A percentile compares a stretch with the other conserved stretches of the same genome.
Evolutionary conservation across 108 stramenopile genomes (phyloP).

Genomic region (Mayamaea pseudoterrestris): DNA sequence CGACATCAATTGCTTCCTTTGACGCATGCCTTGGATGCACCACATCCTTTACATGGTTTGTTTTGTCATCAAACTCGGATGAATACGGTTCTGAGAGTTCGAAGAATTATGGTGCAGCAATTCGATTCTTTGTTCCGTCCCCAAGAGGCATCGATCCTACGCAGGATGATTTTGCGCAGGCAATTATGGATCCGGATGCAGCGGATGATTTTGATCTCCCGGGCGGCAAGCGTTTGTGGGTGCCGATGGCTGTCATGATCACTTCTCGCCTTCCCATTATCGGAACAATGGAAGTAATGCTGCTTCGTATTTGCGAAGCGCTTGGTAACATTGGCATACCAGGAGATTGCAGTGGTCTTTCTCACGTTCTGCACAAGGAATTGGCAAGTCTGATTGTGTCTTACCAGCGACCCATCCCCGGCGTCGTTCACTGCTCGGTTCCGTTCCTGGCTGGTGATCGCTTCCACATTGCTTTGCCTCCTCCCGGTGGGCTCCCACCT

Average conservation of each 20-base stretch:
- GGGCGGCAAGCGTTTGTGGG: conserved; percentile 46
- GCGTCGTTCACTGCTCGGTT: conserved; percentile 75
- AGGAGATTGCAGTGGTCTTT: conserved; percentile 10
- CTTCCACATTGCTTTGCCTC: conserved; percentile 53
- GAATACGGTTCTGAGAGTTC: conserved; percentile 60
- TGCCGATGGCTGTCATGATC: conserved; percentile 68
- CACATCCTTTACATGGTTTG: conserved; percentile 82
- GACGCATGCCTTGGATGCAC: conserved; percentile 68
- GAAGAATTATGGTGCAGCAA: conserved; percentile 72
- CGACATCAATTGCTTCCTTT: conserved; percentile 52
- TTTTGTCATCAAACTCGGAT: conserved; percentile 70
- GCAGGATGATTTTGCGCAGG: conserved; percentile 70
- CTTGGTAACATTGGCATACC: conserved; percentile 17
- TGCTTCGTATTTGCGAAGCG: conserved; percentile 65
- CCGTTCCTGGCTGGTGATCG: conserved; percentile 71
- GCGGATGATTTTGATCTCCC: not conserved
- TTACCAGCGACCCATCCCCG: conserved; percentile 62
- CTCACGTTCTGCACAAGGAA: conserved; percentile 19
- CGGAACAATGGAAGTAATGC: conserved; percentile 67
- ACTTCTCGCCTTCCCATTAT: conserved; percentile 67
- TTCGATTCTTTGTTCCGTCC: conserved; percentile 75
- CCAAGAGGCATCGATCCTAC: conserved; percentile 67
- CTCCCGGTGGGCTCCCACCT: conserved; percentile 52
- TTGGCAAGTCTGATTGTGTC: conserved; percentile 58
- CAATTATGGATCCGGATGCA: conserved; percentile 12